Percentiles rank a stretch among this genome's conserved stretches.
phyloP scores from a whole-genome alignment of 495 filamentous ascomycete species.

The Cudoniella acicularis region DNA sequence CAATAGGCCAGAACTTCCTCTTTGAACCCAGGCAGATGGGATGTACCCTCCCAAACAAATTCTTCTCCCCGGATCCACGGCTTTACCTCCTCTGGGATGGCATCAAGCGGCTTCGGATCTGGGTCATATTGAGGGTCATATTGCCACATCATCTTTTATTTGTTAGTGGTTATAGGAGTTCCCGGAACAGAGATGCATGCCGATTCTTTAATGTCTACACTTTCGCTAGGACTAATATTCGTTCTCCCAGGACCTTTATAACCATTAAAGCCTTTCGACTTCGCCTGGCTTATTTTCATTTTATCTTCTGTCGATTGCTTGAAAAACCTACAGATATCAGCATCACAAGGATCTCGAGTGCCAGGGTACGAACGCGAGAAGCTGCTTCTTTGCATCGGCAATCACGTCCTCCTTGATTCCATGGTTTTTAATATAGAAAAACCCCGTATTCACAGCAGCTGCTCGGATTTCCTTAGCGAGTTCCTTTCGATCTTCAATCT shows the following conservation, averaged over 20 bases:
- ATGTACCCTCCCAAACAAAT: conserved; percentile 45
- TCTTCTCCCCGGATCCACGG: conserved; percentile 38
- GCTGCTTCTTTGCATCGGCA: conserved; percentile 35
- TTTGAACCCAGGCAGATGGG: conserved; percentile 45
- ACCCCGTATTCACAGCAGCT: conserved; percentile 46
- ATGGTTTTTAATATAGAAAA: conserved; percentile 55
- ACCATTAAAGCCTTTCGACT: conserved; percentile 30
- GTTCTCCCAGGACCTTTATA: conserved; percentile 24
- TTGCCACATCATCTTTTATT: conserved; percentile 25
- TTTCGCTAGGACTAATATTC: conserved; percentile 23
- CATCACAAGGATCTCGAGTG: background rate
- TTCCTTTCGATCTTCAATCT: conserved; percentile 32
- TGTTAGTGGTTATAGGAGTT: background rate
- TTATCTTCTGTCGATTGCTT: conserved; percentile 38
- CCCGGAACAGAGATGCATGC: background rate
- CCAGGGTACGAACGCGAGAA: conserved; percentile 19
- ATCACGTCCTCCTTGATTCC: conserved; percentile 45
- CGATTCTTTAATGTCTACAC: conserved; percentile 25
- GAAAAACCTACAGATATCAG: conserved; percentile 39
- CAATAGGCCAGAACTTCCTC: conserved; percentile 45
- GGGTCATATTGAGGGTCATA: conserved; percentile 46
- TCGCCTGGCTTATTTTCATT: conserved; percentile 24
- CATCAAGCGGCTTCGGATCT: conserved; percentile 31
- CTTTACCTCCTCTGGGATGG: conserved; percentile 32
- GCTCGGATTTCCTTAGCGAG: conserved; percentile 38